Evolutionary conservation across 208 protist genomes (phyloP).

Genomic region (Crithidia sp.): DNA sequence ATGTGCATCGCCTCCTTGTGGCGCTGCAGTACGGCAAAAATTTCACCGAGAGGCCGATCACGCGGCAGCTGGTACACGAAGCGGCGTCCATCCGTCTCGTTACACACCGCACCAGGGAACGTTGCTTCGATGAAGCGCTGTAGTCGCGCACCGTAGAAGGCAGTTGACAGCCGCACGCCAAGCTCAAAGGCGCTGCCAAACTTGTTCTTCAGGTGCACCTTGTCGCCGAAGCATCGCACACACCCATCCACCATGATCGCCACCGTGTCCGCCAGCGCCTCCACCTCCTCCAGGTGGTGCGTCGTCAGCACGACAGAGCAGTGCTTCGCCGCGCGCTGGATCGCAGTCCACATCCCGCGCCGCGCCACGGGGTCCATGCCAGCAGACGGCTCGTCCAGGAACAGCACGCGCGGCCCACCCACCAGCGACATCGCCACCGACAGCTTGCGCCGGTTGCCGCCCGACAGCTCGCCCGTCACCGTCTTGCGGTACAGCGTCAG

Average conservation of each 20-base stretch:
- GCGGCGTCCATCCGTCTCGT: constrained; percentile 31
- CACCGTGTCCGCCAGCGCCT: constrained; percentile 78
- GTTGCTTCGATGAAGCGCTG: constrained; percentile 32
- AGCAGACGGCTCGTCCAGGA: constrained; percentile 77
- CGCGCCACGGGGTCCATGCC: constrained; percentile 74
- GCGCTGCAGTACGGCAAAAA: constrained; percentile 46
- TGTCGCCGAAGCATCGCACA: constrained; percentile 83
- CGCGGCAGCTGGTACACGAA: constrained; percentile 45
- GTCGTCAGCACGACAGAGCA: constrained; percentile 91
- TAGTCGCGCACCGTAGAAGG: constrained; percentile 17
- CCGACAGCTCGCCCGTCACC: constrained; percentile 28
- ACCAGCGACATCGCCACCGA: constrained; percentile 64
- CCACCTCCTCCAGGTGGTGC: constrained; percentile 94
- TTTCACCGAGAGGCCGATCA: constrained; percentile 33
- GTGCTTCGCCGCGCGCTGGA: constrained; percentile 45
- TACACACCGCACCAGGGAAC: constrained; percentile 32
- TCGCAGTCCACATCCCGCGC: constrained; percentile 70
- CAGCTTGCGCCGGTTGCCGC: constrained; percentile 76
- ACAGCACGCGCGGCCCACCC: constrained; percentile 57
- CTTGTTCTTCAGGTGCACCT: constrained; percentile 83
- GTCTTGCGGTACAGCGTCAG: constrained; percentile 61
- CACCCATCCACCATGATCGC: constrained; percentile 89
- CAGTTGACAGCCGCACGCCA: constrained; percentile 35
- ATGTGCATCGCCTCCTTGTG: constrained; percentile 43
- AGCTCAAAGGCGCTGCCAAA: constrained; percentile 78